phyloP scores from a whole-genome alignment of 2,329 filamentous ascomycete genomes.

The Thielaviopsis musarum region DNA sequence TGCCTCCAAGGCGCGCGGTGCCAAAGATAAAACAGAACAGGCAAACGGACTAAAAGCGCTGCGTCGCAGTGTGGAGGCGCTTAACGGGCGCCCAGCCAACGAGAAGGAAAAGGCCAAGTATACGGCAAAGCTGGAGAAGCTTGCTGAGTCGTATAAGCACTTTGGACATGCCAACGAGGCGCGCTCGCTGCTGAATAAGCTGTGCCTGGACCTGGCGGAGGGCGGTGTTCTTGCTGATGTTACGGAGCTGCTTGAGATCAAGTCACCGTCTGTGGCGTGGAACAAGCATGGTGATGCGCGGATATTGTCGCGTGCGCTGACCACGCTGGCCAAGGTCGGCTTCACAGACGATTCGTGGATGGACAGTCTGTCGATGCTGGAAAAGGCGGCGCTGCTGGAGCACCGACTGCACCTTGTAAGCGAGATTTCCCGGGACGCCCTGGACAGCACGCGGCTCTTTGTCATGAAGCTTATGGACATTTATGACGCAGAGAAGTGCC shows the following conservation, averaged over 20 bases:
- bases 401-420: constrained; percentile 21
- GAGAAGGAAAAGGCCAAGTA: constrained; percentile 46
- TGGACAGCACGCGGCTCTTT: constrained; percentile 28
- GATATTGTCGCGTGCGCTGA: constrained; percentile 40
- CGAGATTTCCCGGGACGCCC: constrained; percentile 18
- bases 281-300: constrained; percentile 30
- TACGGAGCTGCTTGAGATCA: constrained; percentile 29
- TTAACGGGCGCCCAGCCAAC: constrained; percentile 33
- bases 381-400: constrained; percentile 42
- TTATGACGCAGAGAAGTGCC: constrained; percentile 32
- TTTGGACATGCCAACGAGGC: constrained; percentile 39
- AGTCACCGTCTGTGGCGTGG: constrained; percentile 38
- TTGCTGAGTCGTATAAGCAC: constrained; percentile 42
- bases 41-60: constrained; percentile 36
- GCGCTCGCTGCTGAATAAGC: constrained; percentile 37
- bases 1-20: constrained; percentile 21
- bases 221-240: constrained; percentile 39
- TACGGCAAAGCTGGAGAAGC: constrained; percentile 46
- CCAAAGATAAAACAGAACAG: constrained; percentile 24
- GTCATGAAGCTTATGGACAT: constrained; percentile 31
- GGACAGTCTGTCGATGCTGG: constrained; percentile 31
- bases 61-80: constrained; percentile 44
- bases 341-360: constrained; percentile 42
- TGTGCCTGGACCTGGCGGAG: constrained; percentile 45
- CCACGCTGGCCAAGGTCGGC: constrained; percentile 38